A percentile compares a stretch with the other conserved stretches of the same genome.
Evolutionary conservation across 768 basidiomycete species (phyloP).

Genomic region (Pholiota microspora): DNA sequence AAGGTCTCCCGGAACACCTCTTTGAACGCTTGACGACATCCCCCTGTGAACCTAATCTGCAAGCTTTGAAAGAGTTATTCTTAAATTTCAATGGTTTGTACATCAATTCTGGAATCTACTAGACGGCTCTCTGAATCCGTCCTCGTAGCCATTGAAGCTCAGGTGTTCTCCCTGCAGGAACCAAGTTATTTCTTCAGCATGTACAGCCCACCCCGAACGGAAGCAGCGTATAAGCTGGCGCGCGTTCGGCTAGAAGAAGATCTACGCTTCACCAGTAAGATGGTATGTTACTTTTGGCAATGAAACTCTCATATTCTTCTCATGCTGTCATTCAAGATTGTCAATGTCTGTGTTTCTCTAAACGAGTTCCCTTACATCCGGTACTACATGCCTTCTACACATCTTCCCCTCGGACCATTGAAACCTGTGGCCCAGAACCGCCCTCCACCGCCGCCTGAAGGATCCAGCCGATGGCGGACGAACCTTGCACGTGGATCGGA

Average conservation of each 20-base stretch:
- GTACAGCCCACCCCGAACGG: constrained; percentile 80
- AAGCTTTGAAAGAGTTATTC: constrained; percentile 80
- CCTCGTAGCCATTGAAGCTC: constrained; percentile 74
- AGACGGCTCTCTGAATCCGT: background rate
- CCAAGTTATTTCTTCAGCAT: constrained; percentile 86
- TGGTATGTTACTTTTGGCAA: constrained; percentile 40
- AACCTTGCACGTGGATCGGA: constrained; percentile 74
- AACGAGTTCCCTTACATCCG: constrained; percentile 93
- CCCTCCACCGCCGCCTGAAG: constrained; percentile 63
- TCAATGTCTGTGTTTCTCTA: constrained; percentile 86
- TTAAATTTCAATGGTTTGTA: constrained; percentile 89
- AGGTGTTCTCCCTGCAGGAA: constrained; percentile 75
- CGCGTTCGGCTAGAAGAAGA: constrained; percentile 86
- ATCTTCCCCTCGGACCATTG: constrained; percentile 82
- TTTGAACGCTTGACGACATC: constrained; percentile 75
- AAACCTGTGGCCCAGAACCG: constrained; percentile 64
- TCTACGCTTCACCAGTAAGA: constrained; percentile 69
- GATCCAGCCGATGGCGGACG: constrained; percentile 72
- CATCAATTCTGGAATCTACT: background rate
- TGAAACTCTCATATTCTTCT: background rate
- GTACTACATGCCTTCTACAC: constrained; percentile 85
- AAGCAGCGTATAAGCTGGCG: constrained; percentile 62
- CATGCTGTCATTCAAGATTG: constrained; percentile 47
- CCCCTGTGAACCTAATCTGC: constrained; percentile 75
- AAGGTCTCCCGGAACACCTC: constrained; percentile 76